Conservation (phyloP, 176 grass and related monocot species). For the Carex littledalei region DNA sequence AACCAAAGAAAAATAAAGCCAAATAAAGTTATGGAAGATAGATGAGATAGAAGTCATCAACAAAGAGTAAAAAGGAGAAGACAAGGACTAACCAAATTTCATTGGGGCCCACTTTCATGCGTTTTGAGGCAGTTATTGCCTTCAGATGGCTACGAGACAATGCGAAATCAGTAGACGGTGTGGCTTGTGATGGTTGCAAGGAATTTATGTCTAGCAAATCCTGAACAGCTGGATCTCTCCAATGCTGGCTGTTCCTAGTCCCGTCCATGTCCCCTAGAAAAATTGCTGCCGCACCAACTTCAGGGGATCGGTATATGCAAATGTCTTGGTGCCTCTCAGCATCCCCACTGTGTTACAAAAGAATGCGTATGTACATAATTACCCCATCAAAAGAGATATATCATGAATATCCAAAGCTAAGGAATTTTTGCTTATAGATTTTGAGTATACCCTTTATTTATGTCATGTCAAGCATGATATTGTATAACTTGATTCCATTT, state of each 20-base stretch:
- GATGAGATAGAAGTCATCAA: conserved; percentile 9
- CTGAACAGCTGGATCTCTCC: conserved; percentile 55
- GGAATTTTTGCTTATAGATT: not conserved
- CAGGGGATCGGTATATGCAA: conserved; percentile 52
- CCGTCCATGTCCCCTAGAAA: conserved; percentile 78
- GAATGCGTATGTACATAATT: not conserved
- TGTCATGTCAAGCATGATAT: not conserved
- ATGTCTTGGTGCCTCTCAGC: conserved; percentile 49
- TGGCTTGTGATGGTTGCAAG: conserved; percentile 68
- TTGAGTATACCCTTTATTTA: not conserved
- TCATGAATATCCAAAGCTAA: not conserved
- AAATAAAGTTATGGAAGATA: not conserved
- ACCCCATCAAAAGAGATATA: not conserved
- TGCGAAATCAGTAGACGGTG: conserved; percentile 48
- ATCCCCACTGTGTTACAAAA: conserved; percentile 43
- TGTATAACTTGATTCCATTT: not conserved
- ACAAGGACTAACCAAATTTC: conserved; percentile 68
- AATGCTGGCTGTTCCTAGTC: conserved; percentile 60
- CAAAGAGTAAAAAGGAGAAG: conserved; percentile 3
- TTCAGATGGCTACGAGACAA: conserved; percentile 82
- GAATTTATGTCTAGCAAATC: conserved; percentile 89
- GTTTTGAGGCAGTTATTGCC: conserved; percentile 94
- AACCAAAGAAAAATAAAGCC: conserved; percentile 23
- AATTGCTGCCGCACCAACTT: conserved; percentile 90
- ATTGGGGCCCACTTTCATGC: conserved; percentile 76